Base-by-base conservation (phyloP, 805 yeast species). In the Zygoascus tannicola region DNA sequence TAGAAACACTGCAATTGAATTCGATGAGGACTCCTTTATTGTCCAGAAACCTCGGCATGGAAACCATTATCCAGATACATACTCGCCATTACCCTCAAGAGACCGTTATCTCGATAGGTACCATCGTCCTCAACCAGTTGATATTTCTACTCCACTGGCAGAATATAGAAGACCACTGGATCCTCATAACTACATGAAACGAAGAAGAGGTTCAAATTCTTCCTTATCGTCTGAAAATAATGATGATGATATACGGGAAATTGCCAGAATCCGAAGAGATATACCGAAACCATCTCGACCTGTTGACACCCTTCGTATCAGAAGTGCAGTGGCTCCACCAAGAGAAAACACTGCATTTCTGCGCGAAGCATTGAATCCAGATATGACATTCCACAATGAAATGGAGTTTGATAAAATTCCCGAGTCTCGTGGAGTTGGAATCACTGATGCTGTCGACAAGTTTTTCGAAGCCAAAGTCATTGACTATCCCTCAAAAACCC, bases 401-500 rank as follows among this genome's bases (percentile, higher is more conserved):
- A 7, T 26, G 30, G 30, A 26, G 10, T 7, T 8, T 26, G 30
- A 26, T 26, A 7, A 7, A 8, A 12, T 26, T 8, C 30, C 12
- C 7, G 10, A 12, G 10, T 26, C 30, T 26, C 30, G 12, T 26
- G 33, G 40, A 22, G 38, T 4, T 8, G n/a, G 12, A 12, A 32
- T 39, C 22, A 16, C 16, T 4, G 42, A 32, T 20, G 43, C 44
- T 5, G 21, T 20, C 7, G 35, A 38, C 15, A 21, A 23, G 10
- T 18, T 19, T 5, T 36, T 47, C 19, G 41, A 30, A 22, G 50
- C 45, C 22, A 70, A 72, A n/a, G 76, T 81, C 0, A 73, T 68
- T 50, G 70, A 67, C 43, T 73, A 71, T 1, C 75, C 74, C 32
- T 76, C 72, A 1, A 64, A 71, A 0, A 75, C 71, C 35, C 61